Percentiles rank a stretch among this genome's conserved stretches.
Conservation (phyloP, 306 rosid genomes). For the Mimosa bimucronata region DNA sequence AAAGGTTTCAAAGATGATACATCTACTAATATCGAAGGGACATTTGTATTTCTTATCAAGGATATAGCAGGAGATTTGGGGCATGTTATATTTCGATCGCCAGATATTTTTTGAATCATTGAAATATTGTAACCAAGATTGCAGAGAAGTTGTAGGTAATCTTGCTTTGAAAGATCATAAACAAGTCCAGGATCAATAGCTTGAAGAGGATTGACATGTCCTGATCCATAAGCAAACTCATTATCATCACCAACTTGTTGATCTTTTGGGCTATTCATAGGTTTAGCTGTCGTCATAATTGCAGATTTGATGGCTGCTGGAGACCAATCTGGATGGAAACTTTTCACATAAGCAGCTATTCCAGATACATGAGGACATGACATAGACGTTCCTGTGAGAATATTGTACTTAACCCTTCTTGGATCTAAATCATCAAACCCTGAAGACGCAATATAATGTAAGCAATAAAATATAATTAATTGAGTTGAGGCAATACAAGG, state of each 20-base stretch:
- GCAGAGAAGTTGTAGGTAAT: slow-evolving; percentile 43
- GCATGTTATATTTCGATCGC: neutral
- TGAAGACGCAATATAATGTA: neutral
- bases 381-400: slow-evolving; percentile 40
- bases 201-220: slow-evolving; percentile 37
- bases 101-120: neutral
- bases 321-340: slow-evolving; percentile 38
- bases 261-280: neutral
- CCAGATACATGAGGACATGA: slow-evolving; percentile 47
- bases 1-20: neutral
- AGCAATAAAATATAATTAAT: no score
- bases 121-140: neutral
- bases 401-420: slow-evolving; percentile 11
- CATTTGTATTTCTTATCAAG: slow-evolving; percentile 38
- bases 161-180: slow-evolving; percentile 36
- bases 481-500: no score
- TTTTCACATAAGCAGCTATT: slow-evolving; percentile 38
- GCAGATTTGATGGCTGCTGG: slow-evolving; percentile 31
- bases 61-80: neutral
- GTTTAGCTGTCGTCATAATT: slow-evolving; percentile 37
- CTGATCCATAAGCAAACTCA: slow-evolving; percentile 49
- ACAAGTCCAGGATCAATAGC: slow-evolving; percentile 44
- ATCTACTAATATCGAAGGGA: neutral
- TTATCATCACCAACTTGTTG: neutral
- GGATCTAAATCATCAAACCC: neutral